Evolutionary conservation across 257 asterid species (phyloP).

Genomic region (Solanum rostratum): DNA sequence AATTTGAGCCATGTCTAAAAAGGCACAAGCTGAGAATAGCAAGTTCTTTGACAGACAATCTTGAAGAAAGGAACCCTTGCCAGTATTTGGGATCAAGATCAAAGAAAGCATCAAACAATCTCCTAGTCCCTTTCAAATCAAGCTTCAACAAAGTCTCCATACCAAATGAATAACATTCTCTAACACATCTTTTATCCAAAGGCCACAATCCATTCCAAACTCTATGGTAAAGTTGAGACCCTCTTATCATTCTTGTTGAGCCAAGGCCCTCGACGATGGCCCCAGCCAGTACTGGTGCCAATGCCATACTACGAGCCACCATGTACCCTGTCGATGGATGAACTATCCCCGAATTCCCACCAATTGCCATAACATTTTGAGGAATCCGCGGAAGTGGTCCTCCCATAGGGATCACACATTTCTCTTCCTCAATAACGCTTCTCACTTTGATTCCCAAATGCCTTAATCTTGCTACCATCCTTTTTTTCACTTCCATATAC

Average conservation of each 20-base stretch:
- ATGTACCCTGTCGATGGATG: slow-evolving; percentile 88
- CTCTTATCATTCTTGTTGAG: slow-evolving; percentile 70
- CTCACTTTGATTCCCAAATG: slow-evolving; percentile 59
- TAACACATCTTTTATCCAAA: slow-evolving; percentile 36
- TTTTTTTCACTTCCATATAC: slow-evolving; percentile 52
- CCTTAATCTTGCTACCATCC: slow-evolving; percentile 91
- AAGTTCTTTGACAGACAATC: slow-evolving; percentile 61
- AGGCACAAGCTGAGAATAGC: slow-evolving; percentile 38
- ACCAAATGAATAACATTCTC: slow-evolving; percentile 70
- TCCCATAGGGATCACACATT: slow-evolving; percentile 88
- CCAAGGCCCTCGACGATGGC: slow-evolving; percentile 72
- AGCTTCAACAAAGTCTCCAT: slow-evolving; percentile 82
- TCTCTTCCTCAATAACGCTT: slow-evolving; percentile 68
- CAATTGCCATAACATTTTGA: slow-evolving; percentile 66
- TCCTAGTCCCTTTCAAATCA: slow-evolving; percentile 59
- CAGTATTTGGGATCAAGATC: slow-evolving; percentile 66
- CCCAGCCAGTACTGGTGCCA: slow-evolving; percentile 48
- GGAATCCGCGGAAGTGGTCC: slow-evolving; percentile 82
- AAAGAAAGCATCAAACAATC: slow-evolving; percentile 74
- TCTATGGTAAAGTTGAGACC: slow-evolving; percentile 29
- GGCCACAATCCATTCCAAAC: slow-evolving; percentile 89
- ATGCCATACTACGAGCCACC: slow-evolving; percentile 54
- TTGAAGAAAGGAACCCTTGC: slow-evolving; percentile 72
- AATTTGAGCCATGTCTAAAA: slow-evolving; percentile 55
- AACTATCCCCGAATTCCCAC: slow-evolving; percentile 77